Evolutionary conservation across 306 rosid species (phyloP).

Genomic region (Morella rubra): DNA sequence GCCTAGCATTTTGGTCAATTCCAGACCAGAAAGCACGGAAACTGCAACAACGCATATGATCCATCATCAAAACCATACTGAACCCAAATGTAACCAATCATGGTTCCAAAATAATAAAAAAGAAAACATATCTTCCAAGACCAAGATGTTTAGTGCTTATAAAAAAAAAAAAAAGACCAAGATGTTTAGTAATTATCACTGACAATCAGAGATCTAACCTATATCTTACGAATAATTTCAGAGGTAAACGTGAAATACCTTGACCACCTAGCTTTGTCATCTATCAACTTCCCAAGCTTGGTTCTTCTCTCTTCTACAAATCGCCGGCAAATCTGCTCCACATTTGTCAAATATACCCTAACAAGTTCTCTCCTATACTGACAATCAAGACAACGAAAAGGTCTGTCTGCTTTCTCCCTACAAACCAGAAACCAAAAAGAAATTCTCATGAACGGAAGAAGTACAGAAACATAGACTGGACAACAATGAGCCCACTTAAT

Average conservation of each 20-base stretch:
- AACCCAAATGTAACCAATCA: neutral
- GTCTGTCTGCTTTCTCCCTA: slow-evolving; percentile 95
- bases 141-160: neutral
- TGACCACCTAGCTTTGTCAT: slow-evolving; percentile 96
- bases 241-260: slow-evolving; percentile 55
- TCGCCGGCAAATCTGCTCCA: slow-evolving; percentile 96
- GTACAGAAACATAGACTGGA: slow-evolving; percentile 11
- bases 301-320: slow-evolving; percentile 96
- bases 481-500: neutral
- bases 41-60: slow-evolving; percentile 44
- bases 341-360: slow-evolving; percentile 95
- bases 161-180: too few species aligned
- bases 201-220: neutral
- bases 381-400: slow-evolving; percentile 96
- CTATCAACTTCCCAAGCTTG: slow-evolving; percentile 87
- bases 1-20: slow-evolving; percentile 83
- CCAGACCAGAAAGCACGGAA: slow-evolving; percentile 90
- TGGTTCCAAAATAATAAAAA: too few species aligned
- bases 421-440: slow-evolving; percentile 36
- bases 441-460: slow-evolving; percentile 25
- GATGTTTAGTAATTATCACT: neutral
- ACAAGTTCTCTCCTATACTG: slow-evolving; percentile 99
- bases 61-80: slow-evolving; percentile 19
- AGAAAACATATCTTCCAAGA: neutral
- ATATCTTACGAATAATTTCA: neutral